Evolutionary conservation across 495 filamentous ascomycete species (phyloP).

Genomic region (Neurospora tetraspora): DNA sequence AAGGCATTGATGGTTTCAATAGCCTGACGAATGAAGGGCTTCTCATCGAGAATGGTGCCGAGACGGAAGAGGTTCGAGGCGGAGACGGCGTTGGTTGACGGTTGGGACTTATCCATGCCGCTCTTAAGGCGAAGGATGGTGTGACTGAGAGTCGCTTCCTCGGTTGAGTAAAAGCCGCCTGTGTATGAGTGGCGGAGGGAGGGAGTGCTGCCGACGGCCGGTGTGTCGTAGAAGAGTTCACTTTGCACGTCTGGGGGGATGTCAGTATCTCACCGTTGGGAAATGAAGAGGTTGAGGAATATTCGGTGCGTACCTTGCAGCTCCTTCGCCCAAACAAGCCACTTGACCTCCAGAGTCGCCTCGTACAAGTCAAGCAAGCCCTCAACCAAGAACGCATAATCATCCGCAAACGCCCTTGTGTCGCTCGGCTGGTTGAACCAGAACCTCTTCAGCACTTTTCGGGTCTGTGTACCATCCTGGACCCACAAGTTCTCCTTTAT

Average conservation of each 20-base stretch:
- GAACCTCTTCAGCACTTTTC: constrained; percentile 58
- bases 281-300: neutral
- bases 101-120: constrained; percentile 84
- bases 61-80: constrained; percentile 79
- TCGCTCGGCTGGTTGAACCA: constrained; percentile 59
- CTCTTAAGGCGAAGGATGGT: constrained; percentile 84
- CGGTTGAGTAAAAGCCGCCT: constrained; percentile 84
- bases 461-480: constrained; percentile 15
- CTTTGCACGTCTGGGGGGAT: constrained; percentile 53
- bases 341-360: constrained; percentile 69
- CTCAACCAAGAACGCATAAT: constrained; percentile 84
- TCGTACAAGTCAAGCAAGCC: constrained; percentile 85
- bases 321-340: constrained; percentile 73
- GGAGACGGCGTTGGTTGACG: constrained; percentile 76
- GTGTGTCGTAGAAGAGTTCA: constrained; percentile 53
- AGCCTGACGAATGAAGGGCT: constrained; percentile 52
- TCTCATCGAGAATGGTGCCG: constrained; percentile 56
- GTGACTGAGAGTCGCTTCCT: constrained; percentile 49
- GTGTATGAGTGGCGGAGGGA: constrained; percentile 34
- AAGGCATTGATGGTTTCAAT: constrained; percentile 73
- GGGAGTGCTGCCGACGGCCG: constrained; percentile 12
- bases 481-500: constrained; percentile 73
- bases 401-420: constrained; percentile 77
- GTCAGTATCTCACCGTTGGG: constrained; percentile 18
- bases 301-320: constrained; percentile 53